Base-by-base conservation (phyloP, 768 basidiomycete species). In the Gymnopilus junonius region DNA sequence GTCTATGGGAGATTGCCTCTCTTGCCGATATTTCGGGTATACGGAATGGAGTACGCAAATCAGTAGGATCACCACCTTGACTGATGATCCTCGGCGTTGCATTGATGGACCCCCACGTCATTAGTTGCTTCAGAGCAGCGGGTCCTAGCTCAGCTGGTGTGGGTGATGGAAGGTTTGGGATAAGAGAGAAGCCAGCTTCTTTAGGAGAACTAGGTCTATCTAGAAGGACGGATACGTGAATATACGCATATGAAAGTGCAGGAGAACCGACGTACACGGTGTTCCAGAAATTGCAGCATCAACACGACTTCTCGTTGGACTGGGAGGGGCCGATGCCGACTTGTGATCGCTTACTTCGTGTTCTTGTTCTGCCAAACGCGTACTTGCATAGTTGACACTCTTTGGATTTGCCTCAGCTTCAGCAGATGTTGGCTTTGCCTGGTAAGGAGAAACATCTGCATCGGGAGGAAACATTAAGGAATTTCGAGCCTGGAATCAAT, bases 61-160 rank as follows among this genome's bases (percentile, higher is more conserved):
- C 84, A 40, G 57, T 54, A 21, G 50, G 88, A 87, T 66, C 68
- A 20, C 65, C 69, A 17, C 63, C 66, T 40, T 72, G 69, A 37
- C 66, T 65, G 42, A 99, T 84, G 4, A 97, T 84, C 57, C 97
- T 89, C 3, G 97, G 97, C 8, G 97, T 99, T 15, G 93, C 90
- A 66, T 90, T 87, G 23, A 99, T 82, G 12, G 94, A 95, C 1
- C 97, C 97, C 95, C 94, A 96, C 12, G 97, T 99, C 91, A 99
- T 95, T 15, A 99, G 85, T 67, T 98, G 90, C 70, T 95, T 94
- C 55, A 99, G 83, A 1, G 93, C 92, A 4, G 82, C 79, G 1
- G 95, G 87, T 0, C 93, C 93, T 48, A 98, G 84, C 69, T 93
- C 82, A 5, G 88, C 84, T 0, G 95, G 89, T 7, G 91, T 92